Evolutionary conservation across 768 basidiomycete genomes (phyloP).

Genomic region (Panaeolus papilionaceus): DNA sequence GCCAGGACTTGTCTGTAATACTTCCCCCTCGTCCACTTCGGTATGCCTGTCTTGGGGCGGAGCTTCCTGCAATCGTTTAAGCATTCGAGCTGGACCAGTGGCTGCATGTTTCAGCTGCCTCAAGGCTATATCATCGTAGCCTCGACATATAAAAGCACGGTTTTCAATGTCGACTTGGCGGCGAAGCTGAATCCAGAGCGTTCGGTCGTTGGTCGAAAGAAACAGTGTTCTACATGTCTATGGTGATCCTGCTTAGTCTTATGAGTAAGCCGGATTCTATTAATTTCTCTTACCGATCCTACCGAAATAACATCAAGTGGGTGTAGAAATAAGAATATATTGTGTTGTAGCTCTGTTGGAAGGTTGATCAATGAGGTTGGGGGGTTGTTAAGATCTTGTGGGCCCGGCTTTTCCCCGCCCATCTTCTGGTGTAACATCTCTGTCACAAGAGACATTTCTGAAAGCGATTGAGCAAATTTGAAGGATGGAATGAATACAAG

Average conservation of each 20-base stretch:
- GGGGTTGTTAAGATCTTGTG: not conserved
- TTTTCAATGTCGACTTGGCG: not conserved
- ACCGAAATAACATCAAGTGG: not conserved
- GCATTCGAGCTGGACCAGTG: not conserved
- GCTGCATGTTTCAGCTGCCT: not conserved
- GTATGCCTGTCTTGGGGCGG: not conserved
- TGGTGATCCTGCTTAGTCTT: not conserved
- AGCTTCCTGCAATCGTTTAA: not conserved
- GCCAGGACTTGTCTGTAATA: not conserved
- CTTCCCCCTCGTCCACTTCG: not conserved
- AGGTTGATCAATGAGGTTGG: not conserved
- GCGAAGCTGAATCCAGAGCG: not conserved
- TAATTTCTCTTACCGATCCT: not conserved
- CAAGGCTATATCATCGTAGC: not conserved
- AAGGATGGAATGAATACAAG: no score
- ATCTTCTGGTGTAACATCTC: no score
- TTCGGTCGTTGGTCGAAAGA: not conserved
- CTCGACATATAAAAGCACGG: not conserved
- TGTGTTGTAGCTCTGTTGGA: not conserved
- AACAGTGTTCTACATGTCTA: not conserved
- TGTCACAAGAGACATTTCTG: no score
- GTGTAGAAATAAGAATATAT: not conserved
- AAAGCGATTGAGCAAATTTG: no score
- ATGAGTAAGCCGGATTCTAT: not conserved
- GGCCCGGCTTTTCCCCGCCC: no score